A percentile compares a stretch with the other conserved stretches of the same genome.
Evolutionary conservation across 2,329 filamentous ascomycete species (phyloP).

Genomic region (Aspergillus chevalieri): DNA sequence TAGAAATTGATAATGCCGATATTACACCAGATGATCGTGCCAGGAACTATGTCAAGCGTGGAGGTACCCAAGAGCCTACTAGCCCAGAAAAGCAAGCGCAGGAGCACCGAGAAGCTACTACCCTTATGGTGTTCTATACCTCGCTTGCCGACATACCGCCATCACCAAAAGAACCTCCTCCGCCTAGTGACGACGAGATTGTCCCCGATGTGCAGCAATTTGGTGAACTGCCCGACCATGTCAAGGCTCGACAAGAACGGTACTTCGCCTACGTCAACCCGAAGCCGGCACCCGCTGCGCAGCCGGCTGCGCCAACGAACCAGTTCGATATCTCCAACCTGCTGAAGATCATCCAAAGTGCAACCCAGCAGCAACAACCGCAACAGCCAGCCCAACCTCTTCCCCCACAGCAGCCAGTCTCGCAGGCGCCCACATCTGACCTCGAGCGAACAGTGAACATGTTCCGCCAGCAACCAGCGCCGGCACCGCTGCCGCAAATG

Average conservation of each 20-base stretch:
- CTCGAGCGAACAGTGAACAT: constrained; percentile 35
- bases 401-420: constrained; percentile 15
- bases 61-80: constrained; percentile 32
- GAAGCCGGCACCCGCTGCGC: constrained; percentile 20
- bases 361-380: constrained; percentile 24
- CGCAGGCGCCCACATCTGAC: constrained; percentile 19
- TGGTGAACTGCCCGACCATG: constrained; percentile 37
- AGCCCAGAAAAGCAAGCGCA: constrained; percentile 41
- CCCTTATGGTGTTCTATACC: constrained; percentile 45
- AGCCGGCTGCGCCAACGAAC: constrained; percentile 16
- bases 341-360: constrained; percentile 35
- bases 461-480: constrained; percentile 29
- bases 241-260: constrained; percentile 37
- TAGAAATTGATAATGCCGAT: constrained; percentile 35
- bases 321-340: constrained; percentile 36
- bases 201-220: constrained; percentile 33
- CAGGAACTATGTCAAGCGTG: constrained; percentile 38
- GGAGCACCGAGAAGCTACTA: constrained; percentile 42
- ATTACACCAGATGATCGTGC: constrained; percentile 29
- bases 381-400: constrained; percentile 23
- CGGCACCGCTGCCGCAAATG: constrained; percentile 19
- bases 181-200: constrained; percentile 31
- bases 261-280: constrained; percentile 34
- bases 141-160: constrained; percentile 41
- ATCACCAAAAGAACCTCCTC: constrained; percentile 43